Evolutionary conservation across 345 rosid genomes (phyloP).

Genomic region (Hypericum perforatum): DNA sequence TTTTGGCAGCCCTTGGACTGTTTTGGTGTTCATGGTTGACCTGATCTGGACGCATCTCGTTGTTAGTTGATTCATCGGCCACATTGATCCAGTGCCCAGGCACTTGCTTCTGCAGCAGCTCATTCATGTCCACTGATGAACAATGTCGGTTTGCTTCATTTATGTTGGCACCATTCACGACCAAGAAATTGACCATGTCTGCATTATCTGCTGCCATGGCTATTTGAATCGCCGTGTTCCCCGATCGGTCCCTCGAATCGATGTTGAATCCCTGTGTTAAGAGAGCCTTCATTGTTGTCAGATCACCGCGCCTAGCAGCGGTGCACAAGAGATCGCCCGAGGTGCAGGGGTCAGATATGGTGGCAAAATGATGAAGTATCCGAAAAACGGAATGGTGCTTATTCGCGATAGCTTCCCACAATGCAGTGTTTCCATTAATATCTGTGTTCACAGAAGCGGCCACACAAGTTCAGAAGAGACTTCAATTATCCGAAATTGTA

Average conservation of each 20-base stretch:
- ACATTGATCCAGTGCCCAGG: slow-evolving; percentile 30
- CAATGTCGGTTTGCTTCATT: slow-evolving; percentile 14
- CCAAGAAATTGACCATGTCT: slow-evolving; percentile 56
- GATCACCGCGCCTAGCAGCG: slow-evolving; percentile 57
- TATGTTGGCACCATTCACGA: slow-evolving; percentile 62
- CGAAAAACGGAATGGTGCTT: slow-evolving; percentile 52
- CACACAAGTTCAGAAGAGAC: neutral
- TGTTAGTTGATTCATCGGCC: slow-evolving; percentile 8
- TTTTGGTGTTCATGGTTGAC: slow-evolving; percentile 18
- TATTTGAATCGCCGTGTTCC: slow-evolving; percentile 50
- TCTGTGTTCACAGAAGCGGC: slow-evolving; percentile 27
- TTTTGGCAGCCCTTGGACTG: slow-evolving; percentile 1
- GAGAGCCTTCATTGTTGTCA: slow-evolving; percentile 45
- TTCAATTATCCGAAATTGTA: neutral
- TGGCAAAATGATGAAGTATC: slow-evolving; percentile 48
- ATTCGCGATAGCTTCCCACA: slow-evolving; percentile 71
- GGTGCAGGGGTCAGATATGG: slow-evolving; percentile 45
- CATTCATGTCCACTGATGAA: slow-evolving; percentile 22
- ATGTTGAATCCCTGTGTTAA: slow-evolving; percentile 44
- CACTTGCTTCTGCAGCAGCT: slow-evolving; percentile 37
- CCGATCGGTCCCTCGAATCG: slow-evolving; percentile 49
- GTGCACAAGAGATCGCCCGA: slow-evolving; percentile 73
- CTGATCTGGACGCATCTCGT: slow-evolving; percentile 22
- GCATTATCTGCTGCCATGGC: slow-evolving; percentile 44
- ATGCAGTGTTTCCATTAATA: slow-evolving; percentile 51